phyloP scores from a whole-genome alignment of 345 rosid genomes.

The Zanthoxylum bungeanum region DNA sequence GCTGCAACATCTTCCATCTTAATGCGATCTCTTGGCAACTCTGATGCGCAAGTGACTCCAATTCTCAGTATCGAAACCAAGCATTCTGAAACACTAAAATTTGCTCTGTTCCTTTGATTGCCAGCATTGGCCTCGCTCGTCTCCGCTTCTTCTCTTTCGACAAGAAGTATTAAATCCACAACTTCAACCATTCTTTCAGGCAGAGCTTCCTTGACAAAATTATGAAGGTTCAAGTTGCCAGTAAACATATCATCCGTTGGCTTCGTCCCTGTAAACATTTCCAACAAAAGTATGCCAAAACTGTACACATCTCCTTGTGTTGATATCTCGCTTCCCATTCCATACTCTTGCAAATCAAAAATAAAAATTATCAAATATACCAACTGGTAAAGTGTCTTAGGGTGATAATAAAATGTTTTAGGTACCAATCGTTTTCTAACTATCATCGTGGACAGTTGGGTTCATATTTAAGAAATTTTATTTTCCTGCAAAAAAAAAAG shows the following conservation, averaged over 20 bases:
- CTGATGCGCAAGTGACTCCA: slow-evolving; percentile 25
- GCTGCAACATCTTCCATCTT: slow-evolving; percentile 1
- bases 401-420: too few species aligned
- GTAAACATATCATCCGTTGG: slow-evolving; percentile 25
- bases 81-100: neutral
- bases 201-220: slow-evolving; percentile 15
- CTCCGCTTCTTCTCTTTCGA: slow-evolving; percentile 2
- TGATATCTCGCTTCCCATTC: slow-evolving; percentile 24
- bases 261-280: slow-evolving; percentile 25
- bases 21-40: slow-evolving; percentile 7
- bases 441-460: too few species aligned
- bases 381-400: neutral
- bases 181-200: slow-evolving; percentile 11
- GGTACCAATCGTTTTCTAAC: too few species aligned
- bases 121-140: neutral
- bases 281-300: slow-evolving; percentile 29
- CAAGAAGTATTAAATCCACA: slow-evolving; percentile 16
- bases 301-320: slow-evolving; percentile 28
- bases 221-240: slow-evolving; percentile 22
- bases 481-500: too few species aligned
- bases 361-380: neutral
- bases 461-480: too few species aligned
- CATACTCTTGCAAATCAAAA: slow-evolving; percentile 27
- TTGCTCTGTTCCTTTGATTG: neutral
- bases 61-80: slow-evolving; percentile 11